Evolutionary conservation across 768 basidiomycete genomes (phyloP).

Genomic region (Pleurotus tuoliensis): DNA sequence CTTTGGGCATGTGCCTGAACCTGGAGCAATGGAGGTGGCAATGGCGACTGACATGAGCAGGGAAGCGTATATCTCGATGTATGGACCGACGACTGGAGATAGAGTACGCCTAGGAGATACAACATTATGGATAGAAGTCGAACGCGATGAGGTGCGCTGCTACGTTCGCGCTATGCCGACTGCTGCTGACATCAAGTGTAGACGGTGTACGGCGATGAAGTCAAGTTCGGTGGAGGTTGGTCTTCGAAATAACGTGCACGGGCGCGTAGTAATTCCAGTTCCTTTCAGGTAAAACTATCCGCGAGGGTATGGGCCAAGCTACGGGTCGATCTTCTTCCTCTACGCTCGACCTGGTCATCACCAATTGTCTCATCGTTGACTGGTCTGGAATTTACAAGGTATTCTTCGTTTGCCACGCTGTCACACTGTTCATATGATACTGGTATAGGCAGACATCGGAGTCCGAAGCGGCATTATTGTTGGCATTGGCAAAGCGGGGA

Average conservation of each 20-base stretch:
- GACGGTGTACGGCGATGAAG: constrained; percentile 93
- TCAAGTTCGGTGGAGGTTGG: constrained; percentile 94
- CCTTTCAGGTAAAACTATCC: constrained; percentile 87
- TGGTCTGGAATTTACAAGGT: constrained; percentile 97
- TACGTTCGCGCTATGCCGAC: neutral
- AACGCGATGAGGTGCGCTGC: constrained; percentile 66
- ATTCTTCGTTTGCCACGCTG: neutral
- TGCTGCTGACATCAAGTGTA: constrained; percentile 20
- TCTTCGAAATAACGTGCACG: neutral
- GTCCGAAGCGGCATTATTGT: constrained; percentile 77
- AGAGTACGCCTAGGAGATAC: constrained; percentile 87
- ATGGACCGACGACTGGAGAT: constrained; percentile 92
- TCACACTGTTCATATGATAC: neutral
- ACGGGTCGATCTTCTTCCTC: constrained; percentile 64
- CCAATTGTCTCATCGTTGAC: constrained; percentile 91
- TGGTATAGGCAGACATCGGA: constrained; percentile 85
- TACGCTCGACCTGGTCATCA: constrained; percentile 88
- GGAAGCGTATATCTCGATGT: constrained; percentile 88
- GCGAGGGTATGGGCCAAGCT: constrained; percentile 96
- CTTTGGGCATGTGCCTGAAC: constrained; percentile 71
- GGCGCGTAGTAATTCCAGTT: neutral
- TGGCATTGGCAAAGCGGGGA: constrained; percentile 96
- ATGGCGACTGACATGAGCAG: constrained; percentile 56
- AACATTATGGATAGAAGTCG: constrained; percentile 87
- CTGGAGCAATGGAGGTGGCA: constrained; percentile 48